Evolutionary conservation across 2,329 filamentous ascomycete genomes (phyloP).

Genomic region (Phaeosphaeria sp.): DNA sequence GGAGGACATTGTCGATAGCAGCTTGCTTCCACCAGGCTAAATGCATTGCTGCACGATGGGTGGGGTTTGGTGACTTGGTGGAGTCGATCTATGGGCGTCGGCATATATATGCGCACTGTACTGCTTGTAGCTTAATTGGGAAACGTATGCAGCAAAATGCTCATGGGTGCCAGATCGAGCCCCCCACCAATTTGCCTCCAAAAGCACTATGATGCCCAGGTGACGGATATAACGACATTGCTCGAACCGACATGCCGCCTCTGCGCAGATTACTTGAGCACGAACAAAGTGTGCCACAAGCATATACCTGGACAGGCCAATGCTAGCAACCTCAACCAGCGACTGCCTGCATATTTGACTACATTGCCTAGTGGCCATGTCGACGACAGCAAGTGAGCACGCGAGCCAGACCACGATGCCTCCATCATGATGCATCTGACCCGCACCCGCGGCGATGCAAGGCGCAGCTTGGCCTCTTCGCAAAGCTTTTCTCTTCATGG

Average conservation of each 20-base stretch:
- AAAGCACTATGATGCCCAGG: neutral
- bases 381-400: neutral
- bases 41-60: neutral
- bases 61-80: neutral
- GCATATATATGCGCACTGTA: neutral
- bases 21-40: constrained; percentile 90
- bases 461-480: constrained; percentile 9
- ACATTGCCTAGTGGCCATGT: neutral
- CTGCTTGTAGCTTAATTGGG: neutral
- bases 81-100: neutral
- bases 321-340: neutral
- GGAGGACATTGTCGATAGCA: constrained; percentile 92
- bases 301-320: neutral
- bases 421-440: constrained; percentile 3
- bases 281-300: neutral
- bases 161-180: neutral
- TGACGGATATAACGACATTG: neutral
- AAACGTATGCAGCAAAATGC: neutral
- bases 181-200: neutral
- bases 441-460: constrained; percentile 9
- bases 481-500: neutral
- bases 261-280: neutral
- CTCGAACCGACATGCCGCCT: neutral
- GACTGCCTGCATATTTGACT: neutral
- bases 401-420: constrained; percentile 2